Percentiles rank a stretch among this genome's conserved stretches.
Conservation (phyloP, 2,329 filamentous ascomycete species). For the Aspergillus viridinutans region DNA sequence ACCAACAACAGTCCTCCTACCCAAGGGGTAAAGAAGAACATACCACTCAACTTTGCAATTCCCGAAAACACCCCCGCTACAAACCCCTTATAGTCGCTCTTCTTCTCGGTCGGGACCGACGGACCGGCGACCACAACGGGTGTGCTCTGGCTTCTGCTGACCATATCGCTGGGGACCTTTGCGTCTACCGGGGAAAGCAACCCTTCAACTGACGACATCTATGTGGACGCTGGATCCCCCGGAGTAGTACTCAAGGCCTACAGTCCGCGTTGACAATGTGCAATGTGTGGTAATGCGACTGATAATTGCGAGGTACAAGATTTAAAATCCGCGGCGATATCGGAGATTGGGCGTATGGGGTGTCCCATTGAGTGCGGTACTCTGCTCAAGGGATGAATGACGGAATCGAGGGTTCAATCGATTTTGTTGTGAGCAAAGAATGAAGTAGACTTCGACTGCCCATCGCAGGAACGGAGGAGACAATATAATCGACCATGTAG, state of each 20-base stretch:
- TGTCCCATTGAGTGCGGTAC: not conserved
- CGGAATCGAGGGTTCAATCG: not conserved
- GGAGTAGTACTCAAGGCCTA: not conserved
- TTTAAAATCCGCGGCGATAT: not conserved
- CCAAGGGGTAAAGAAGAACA: slow-evolving; percentile 22
- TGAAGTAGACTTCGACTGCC: not conserved
- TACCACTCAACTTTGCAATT: slow-evolving; percentile 81
- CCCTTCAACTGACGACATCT: slow-evolving; percentile 22
- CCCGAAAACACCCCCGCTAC: slow-evolving; percentile 95
- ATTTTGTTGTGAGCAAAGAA: not conserved
- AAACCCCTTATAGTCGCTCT: slow-evolving; percentile 82
- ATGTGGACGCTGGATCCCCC: not conserved
- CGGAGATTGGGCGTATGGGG: not conserved
- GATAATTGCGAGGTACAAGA: not conserved
- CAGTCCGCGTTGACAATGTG: not conserved
- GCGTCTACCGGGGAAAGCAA: not conserved
- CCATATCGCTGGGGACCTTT: not conserved
- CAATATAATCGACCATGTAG: not conserved
- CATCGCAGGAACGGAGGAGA: not conserved
- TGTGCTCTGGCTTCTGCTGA: not conserved
- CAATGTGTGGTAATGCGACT: not conserved
- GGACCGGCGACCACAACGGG: not conserved
- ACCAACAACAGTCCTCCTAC: not conserved
- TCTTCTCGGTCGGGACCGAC: slow-evolving; percentile 14
- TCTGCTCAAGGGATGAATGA: not conserved